Base-by-base conservation (phyloP, 768 basidiomycete genomes). In the Clathrus columnatus region DNA sequence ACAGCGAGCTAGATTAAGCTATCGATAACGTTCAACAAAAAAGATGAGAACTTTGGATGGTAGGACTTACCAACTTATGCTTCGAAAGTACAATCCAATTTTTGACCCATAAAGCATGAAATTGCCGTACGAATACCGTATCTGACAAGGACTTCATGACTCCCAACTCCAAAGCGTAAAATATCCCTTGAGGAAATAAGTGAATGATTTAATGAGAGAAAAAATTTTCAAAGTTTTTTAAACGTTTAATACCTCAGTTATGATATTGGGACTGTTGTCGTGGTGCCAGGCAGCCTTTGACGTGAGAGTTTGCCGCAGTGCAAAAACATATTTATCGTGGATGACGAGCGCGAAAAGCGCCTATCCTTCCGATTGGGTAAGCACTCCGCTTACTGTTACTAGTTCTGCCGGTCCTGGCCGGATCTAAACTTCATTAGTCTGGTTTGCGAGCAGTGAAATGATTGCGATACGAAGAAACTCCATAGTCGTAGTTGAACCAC, bases 1-100 rank as follows among this genome's bases (percentile, higher is more conserved):
- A 60, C 83, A 84, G 59, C 84, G 73, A 26, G 83, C 57, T 21
- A 83, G 30, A 57, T 84, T 85, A 2, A 83, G 66, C 83, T 84
- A 51, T 17, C 41, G 42, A 16, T 6, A 23, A 7, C 26, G 63
- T 43, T 43, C 36, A n/a, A 42, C 3, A 27, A 24, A n/a, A 30
- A 11, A 18, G 32, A 47, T 20, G 17, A 45, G 45, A 21, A 44
- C 17, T 46, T 30, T 16, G 48, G 27, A 3, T 32, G 2, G 17
- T 21, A 5, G 1, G 5, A 72, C 82, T 64, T 62, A 85, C 84
- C 63, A 83, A 67, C 50, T 81, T 75, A 65, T 84, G 82, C 63
- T 79, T 84, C 21, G 76, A 80, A 26, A 86, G 71, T 0, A 85
- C 73, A 43, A 87, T 85, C 82, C 82, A 85, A 60, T 87, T 87